A percentile compares a stretch with the other conserved stretches of the same genome.
Conservation (phyloP, 2,329 filamentous ascomycete genomes). For the Teratosphaeria pseudoeucalypti region DNA sequence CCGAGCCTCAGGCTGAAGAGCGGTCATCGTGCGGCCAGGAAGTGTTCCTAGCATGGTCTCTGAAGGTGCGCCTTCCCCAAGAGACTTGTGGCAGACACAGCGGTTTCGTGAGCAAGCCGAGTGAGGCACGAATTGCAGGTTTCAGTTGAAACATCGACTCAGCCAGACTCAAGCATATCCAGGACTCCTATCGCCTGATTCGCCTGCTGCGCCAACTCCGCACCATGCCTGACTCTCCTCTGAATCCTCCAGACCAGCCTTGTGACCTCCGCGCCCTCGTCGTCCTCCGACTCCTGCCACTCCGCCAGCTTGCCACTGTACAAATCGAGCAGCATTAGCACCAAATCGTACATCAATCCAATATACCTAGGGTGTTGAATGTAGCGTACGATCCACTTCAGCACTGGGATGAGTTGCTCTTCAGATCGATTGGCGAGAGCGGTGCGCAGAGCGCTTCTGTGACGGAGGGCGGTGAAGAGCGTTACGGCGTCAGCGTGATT, state of each 20-base stretch:
- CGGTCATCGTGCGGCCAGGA: not conserved
- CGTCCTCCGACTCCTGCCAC: slow-evolving; percentile 21
- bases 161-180: slow-evolving; percentile 57
- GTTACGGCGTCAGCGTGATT: slow-evolving; percentile 48
- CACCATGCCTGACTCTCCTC: slow-evolving; percentile 60
- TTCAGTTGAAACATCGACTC: slow-evolving; percentile 4
- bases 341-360: slow-evolving; percentile 70
- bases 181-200: slow-evolving; percentile 80
- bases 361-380: slow-evolving; percentile 77
- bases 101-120: not conserved
- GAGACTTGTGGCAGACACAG: not conserved
- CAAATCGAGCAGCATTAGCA: slow-evolving; percentile 71
- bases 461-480: slow-evolving; percentile 70
- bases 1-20: not conserved
- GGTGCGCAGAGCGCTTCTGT: slow-evolving; percentile 73
- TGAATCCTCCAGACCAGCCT: slow-evolving; percentile 63
- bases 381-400: slow-evolving; percentile 72
- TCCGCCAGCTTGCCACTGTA: slow-evolving; percentile 68
- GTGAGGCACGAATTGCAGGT: not conserved
- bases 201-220: slow-evolving; percentile 74
- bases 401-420: slow-evolving; percentile 65
- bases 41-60: not conserved
- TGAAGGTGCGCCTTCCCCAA: not conserved
- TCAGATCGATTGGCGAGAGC: slow-evolving; percentile 77
- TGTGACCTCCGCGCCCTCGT: slow-evolving; percentile 43